Percentiles rank a stretch among this genome's conserved stretches.
phyloP scores from a whole-genome alignment of 1,284 basidiomycete species.

The Trichosporon coremiiforme region DNA sequence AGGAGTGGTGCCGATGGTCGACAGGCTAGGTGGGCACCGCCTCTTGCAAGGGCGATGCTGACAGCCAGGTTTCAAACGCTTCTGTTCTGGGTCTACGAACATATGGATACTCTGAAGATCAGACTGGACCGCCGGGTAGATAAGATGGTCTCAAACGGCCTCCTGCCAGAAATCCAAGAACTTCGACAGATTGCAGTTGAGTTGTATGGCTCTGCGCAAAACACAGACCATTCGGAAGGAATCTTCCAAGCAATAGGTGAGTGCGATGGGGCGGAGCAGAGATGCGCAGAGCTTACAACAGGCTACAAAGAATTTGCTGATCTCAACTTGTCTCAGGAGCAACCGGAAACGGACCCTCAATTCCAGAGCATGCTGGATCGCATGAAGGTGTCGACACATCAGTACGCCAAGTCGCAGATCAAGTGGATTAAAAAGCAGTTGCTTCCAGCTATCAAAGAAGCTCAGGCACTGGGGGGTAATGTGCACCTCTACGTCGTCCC shows the following conservation, averaged over 20 bases:
- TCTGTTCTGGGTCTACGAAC: constrained; percentile 89
- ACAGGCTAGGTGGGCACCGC: neutral
- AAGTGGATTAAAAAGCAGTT: constrained; percentile 93
- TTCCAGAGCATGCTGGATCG: constrained; percentile 59
- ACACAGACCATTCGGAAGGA: constrained; percentile 60
- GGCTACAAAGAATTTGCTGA: constrained; percentile 86
- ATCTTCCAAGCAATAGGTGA: constrained; percentile 94
- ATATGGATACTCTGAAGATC: constrained; percentile 65
- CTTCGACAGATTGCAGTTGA: constrained; percentile 56
- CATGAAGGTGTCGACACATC: constrained; percentile 84
- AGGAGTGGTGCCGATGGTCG: neutral
- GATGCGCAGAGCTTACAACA: constrained; percentile 50
- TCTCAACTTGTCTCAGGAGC: constrained; percentile 47
- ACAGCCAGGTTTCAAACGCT: constrained; percentile 72
- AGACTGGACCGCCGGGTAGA: constrained; percentile 81
- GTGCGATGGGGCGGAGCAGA: constrained; percentile 32
- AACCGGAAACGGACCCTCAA: constrained; percentile 24
- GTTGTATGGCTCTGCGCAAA: constrained; percentile 46
- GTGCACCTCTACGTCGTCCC: constrained; percentile 54
- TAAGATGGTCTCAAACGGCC: constrained; percentile 84
- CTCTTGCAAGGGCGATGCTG: neutral
- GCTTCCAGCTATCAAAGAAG: constrained; percentile 69
- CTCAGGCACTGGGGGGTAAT: constrained; percentile 45
- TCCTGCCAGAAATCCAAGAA: constrained; percentile 74
- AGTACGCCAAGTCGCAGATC: constrained; percentile 89